Evolutionary conservation across 2,329 filamentous ascomycete species (phyloP).

Genomic region (Cytospora schulzeri): DNA sequence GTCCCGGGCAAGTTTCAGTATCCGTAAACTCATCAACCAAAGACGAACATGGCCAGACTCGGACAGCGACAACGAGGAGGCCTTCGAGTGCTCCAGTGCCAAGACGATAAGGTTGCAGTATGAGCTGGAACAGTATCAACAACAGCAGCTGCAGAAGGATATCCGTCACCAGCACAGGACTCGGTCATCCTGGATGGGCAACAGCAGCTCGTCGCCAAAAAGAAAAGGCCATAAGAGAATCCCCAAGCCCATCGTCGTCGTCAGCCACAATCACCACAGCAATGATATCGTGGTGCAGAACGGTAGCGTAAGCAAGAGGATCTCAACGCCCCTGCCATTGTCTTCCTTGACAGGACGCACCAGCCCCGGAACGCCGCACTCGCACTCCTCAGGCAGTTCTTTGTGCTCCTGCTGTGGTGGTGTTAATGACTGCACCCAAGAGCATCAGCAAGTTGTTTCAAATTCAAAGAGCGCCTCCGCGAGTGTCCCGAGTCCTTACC

Average conservation of each 20-base stretch:
- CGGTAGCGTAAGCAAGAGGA: slow-evolving; percentile 29
- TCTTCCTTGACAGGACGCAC: slow-evolving; percentile 14
- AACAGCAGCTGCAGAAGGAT: slow-evolving; percentile 24
- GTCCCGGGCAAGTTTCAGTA: slow-evolving; percentile 46
- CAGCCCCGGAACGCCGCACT: slow-evolving; percentile 39
- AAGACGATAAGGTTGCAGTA: slow-evolving; percentile 28
- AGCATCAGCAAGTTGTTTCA: slow-evolving; percentile 27
- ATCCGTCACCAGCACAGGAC: slow-evolving; percentile 18
- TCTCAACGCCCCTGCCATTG: slow-evolving; percentile 42
- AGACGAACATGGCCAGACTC: slow-evolving; percentile 31
- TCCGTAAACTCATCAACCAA: slow-evolving; percentile 46
- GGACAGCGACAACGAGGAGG: slow-evolving; percentile 30
- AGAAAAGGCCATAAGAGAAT: slow-evolving; percentile 36
- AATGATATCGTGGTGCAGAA: slow-evolving; percentile 35
- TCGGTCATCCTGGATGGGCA: slow-evolving; percentile 32
- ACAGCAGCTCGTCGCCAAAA: slow-evolving; percentile 27
- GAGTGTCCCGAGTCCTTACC: slow-evolving; percentile 2
- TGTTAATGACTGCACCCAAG: slow-evolving; percentile 39
- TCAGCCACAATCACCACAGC: slow-evolving; percentile 38
- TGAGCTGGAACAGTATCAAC: slow-evolving; percentile 28
- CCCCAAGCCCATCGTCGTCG: slow-evolving; percentile 41
- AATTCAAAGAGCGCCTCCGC: slow-evolving; percentile 19
- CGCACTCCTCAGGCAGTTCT: slow-evolving; percentile 44
- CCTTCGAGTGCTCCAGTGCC: slow-evolving; percentile 30
- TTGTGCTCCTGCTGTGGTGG: slow-evolving; percentile 42